Base-by-base conservation (phyloP, 2,329 filamentous ascomycete genomes). In the Pseudogymnoascus sp. region DNA sequence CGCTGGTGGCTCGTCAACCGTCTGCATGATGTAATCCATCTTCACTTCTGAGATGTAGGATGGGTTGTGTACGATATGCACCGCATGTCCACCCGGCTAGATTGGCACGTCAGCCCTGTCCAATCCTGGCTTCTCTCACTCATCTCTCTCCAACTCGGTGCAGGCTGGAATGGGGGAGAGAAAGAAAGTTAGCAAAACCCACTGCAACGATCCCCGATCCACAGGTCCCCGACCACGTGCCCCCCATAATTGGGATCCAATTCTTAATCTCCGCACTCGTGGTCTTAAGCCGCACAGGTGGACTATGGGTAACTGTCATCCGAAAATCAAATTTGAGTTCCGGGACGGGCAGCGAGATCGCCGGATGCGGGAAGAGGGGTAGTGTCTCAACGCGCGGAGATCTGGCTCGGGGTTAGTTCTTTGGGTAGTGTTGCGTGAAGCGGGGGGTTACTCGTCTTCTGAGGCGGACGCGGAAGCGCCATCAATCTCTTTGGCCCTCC, bases 241-340 rank as follows among this genome's bases (percentile, higher is more conserved):
- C 80, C 8, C 76, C 76, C 6, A 75, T 75, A 60, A 82, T 78
- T 11, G 79, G 79, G 28, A 80, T 79, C 70, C 80, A 81, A 67
- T 82, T 80, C 64, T 80, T 77, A 63, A 77, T 74, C 36, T 75
- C 77, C n/a, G 71, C 69, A 36, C 72, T 68, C 60, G 78, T 75
- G 11, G 73, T 70, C 31, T 79, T 79, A 40, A 81, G 75, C 21
- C 75, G 74, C 9, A 80, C 75, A 34, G 76, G 72, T 16, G 77
- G 76, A 65, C 78, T 77, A 28, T 81, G 72, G 16, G 72, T 73
- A 12, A 82, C 79, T 42, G 78, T 77, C 70, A 83, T 77, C 63
- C 79, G 78, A 66, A 82, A 81, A 68, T 82, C 80, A 53, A 81
- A 79, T 60, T 75, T 76, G 60, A 81, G 75, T 38, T 73, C 75